Evolutionary conservation across 306 rosid genomes (phyloP), one percentile per base, ranked within the genome.

Genomic region (Trifolium pratense): DNA sequence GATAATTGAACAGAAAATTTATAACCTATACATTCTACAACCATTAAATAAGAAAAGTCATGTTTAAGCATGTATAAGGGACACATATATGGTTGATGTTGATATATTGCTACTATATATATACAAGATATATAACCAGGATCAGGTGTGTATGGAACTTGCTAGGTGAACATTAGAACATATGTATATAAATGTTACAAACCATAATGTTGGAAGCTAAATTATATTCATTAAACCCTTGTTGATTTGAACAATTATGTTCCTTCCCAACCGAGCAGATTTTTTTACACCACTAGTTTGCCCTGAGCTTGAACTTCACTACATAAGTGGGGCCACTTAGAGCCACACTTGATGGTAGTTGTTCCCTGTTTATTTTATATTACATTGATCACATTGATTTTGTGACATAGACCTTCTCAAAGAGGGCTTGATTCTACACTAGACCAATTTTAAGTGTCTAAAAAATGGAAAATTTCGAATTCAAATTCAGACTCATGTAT

Each of bases 181-280:
- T 26, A 58, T 58, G 13, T 14, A 25, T 23, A 15, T 12, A 7
- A n/a, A 12, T 42, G 39, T 36, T 7, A 25, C 26, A 29, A 59
- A 59, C 13, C 18, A 59, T 29, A 59, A 59, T 59, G 66, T 59
- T 59, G 39, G 66, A 12, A 59, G 66, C 21, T 59, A 29, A 59
- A 42, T n/a, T 15, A 59, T 59, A 14, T 59, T 59, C 7, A 29
- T 59, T 21, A 29, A 59, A 59, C 66, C 40, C 11, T 29, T 25
- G 66, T 59, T 29, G 66, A 59, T 29, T 59, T 29, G 13, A 59
- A 59, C 6, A 32, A 32, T 29, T 31, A 15, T 59, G 66, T 59
- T 59, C 65, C 65, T 59, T 59, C 12, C 65, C 65, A 58, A 58
- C 65, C 65, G 65, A 14, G 65, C 65, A 58, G 5, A 58, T 26